Base-by-base conservation (phyloP, 2,329 filamentous ascomycete species). In the Dissoconium aciculare region DNA sequence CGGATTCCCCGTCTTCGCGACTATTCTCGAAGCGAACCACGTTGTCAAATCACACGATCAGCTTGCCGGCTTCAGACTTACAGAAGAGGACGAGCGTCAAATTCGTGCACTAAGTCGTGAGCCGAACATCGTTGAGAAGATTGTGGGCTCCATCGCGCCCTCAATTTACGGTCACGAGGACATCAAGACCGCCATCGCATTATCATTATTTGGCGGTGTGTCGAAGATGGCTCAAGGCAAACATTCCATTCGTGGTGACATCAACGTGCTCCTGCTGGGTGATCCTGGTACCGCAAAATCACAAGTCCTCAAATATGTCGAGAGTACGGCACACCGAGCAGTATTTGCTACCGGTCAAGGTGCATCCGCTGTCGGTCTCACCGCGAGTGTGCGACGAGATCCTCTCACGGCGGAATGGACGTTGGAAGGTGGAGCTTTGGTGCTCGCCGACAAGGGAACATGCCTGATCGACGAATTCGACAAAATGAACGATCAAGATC, bases 401-500 rank as follows among this genome's bases (percentile, higher is more conserved):
- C 89, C 89, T 4, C 65, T 95, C 52, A 98, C 89, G 2, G 81
- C 78, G 54, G 89, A 98, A 59, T 98, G 89, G 87, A 95, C 89
- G 4, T 64, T 98, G 2, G 89, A 98, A 60, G 89, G 89, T 40
- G 89, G 89, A 51, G 89, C 89, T 3, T 67, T 98, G 8, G 89
- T 98, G 48, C 71, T 98, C 33, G 89, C 89, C 11, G 89, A 98
- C 54, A 78, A 82, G 42, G 89, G 89, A 24, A 93, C 83, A 11
- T 95, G 89, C 50, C 66, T 98, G 16, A 98, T 98, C 40, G 89
- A 98, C 49, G 89, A 98, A 58, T 98, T 98, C 48, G 89, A 98
- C 69, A 98, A 98, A 67, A 98, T 98, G 89, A 95, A 95, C 55
- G 89, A 98, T 54, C 84, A 95, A 53, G 89, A 98, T 56, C 74